Evolutionary conservation across 2,329 filamentous ascomycete genomes (phyloP), one percentile per base, ranked within the genome.

Genomic region (Acrodontium crateriforme): DNA sequence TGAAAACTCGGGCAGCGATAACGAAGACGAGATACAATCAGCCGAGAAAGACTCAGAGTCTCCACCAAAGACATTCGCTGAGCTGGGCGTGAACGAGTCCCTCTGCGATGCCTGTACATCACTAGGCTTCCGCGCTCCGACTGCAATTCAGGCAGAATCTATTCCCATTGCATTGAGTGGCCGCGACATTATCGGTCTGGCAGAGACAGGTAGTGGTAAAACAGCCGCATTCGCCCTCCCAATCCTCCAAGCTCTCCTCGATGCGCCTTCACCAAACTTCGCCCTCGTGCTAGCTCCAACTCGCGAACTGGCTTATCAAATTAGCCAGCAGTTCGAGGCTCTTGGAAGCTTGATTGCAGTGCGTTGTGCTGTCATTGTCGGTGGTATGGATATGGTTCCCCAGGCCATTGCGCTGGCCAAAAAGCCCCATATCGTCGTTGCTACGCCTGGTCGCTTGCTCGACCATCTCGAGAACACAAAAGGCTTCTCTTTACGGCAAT

Each of bases 391-490:
- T 40, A 94, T 94, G 82, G 80, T 94, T 1, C 71, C 81, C 0
- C 89, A 98, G 53, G 59, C 79, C 1, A 91, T 98, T 38, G 79
- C 85, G 0, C 69, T 98, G 1, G 83, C 80, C n/a, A 94, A 93
- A 66, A 87, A 87, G 45, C 89, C 89, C 6, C 89, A 98, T 47
- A 76, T 98, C 14, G 65, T 95, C 13, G 85, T 95, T 20, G 87
- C 87, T 1, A 94, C 87, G 0, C 87, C 87, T 0, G 87, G 85
- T 28, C 73, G 87, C 31, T 61, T 94, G 13, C 64, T 94, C 4
- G 89, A 95, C 46, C 89, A 98, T 45, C 62, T 95, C 6, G 84
- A 95, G 52, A 93, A 93, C 57, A 98, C 89, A 2, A 94, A 93
- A 55, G 87, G 89, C 8, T 95, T 98, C 57, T 85, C 78, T 2